Percentiles rank a stretch among this genome's conserved stretches.
Evolutionary conservation across 331 rosid species (phyloP).

Genomic region (Malus hybrid): DNA sequence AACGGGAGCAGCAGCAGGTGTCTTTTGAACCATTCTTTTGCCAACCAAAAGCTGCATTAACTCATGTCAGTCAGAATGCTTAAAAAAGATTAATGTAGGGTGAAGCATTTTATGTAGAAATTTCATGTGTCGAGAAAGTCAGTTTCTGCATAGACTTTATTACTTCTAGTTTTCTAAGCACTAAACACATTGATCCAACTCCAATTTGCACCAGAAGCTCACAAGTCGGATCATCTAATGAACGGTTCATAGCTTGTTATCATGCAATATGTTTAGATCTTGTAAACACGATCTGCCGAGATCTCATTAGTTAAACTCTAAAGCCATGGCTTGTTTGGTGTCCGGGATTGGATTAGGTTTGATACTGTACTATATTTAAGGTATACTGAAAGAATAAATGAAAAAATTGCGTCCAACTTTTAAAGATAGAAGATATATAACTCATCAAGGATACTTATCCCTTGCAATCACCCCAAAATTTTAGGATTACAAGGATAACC

Average conservation of each 20-base stretch:
- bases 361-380: too few relatives aligned
- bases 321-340: background rate
- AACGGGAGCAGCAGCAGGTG: background rate
- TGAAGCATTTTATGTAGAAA: background rate
- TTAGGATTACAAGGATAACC: too few relatives aligned
- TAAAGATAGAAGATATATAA: too few relatives aligned
- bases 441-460: too few relatives aligned
- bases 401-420: too few relatives aligned
- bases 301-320: background rate
- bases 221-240: background rate
- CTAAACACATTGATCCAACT: background rate
- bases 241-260: background rate
- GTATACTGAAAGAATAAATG: too few relatives aligned
- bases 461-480: too few relatives aligned
- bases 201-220: background rate
- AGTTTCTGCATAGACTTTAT: background rate
- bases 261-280: background rate
- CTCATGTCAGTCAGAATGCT: background rate
- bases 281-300: background rate
- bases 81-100: background rate
- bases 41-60: conserved; percentile 3
- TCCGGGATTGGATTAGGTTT: too few relatives aligned
- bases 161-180: background rate
- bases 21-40: background rate
- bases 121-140: background rate